Evolutionary conservation across 2,329 filamentous ascomycete genomes (phyloP), one percentile per base, ranked within the genome.

Genomic region (Tolypocladium paradoxum): DNA sequence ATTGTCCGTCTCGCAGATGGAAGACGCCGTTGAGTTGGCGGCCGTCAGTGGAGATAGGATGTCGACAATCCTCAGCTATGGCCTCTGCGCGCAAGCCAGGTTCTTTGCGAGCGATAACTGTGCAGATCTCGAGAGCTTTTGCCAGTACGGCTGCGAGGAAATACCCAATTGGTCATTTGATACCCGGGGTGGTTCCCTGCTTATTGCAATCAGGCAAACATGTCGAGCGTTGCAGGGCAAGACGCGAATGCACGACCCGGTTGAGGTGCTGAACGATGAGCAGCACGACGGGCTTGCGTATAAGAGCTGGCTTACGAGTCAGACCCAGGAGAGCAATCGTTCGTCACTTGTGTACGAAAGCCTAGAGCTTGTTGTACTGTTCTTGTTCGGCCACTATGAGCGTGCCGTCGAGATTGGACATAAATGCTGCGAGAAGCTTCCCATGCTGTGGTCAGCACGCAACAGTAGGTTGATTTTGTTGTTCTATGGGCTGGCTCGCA

Each of bases 171-270:
- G 87, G 87, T 74, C 83, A 48, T 73, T 77, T 46, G 87, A 90
- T 60, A 78, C 85, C 1, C 77, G 86, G 54, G 88, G 88, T 18
- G 88, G 88, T 2, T 82, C 82, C 0, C 73, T 90, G 50, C 71
- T 91, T 7, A 79, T 87, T 55, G 77, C 79, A 3, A 74, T 85
- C 4, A 73, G 84, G 49, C 87, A 91, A 64, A 76, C 80, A 27
- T 79, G 77, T 50, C 79, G 85, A 49, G 85, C 88, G 24, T 69
- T 91, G 22, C 85, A 90, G 64, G 88, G 88, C 52, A 91, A 90
- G 66, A 91, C 88, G 0, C 68, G 68, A 12, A 68, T 69, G 3
- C 67, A 70, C 12, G 70, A 77, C 11, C 68, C 83, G 0, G 62
- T 73, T 0, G 72, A 77, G 20, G 74, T 90, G 12, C 78, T 91